These are phyloP conservation scores for Sporothrix pseudoabietina DNA, from an alignment of 2,329 filamentous ascomycete genomes.

Conservation along the genomic window DNA sequence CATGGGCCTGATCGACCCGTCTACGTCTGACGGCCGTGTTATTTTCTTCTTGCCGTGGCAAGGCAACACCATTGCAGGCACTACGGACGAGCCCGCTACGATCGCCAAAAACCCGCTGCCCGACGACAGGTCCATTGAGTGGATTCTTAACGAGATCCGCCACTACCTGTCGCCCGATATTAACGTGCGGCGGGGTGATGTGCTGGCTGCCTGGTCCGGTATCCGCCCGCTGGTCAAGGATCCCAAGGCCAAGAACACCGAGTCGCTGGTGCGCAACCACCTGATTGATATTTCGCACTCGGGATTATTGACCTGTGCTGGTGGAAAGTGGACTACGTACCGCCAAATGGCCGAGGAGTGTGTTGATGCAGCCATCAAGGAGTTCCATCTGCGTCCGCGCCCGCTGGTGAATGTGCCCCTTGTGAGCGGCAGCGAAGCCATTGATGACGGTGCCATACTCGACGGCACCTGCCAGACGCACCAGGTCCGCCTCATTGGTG, in stretches of 20 bases:
- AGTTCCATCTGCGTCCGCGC: conserved; percentile 61
- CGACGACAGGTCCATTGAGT: conserved; percentile 75
- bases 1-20: conserved; percentile 80
- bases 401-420: conserved; percentile 56
- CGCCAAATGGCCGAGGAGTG: conserved; percentile 86
- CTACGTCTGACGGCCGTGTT: conserved; percentile 80
- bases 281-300: conserved; percentile 73
- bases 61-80: conserved; percentile 81
- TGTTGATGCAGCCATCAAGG: conserved; percentile 73
- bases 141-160: conserved; percentile 77
- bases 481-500: conserved; percentile 70
- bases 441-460: conserved; percentile 71
- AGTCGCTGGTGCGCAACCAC: conserved; percentile 81
- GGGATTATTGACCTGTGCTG: conserved; percentile 76
- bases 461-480: conserved; percentile 76
- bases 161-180: conserved; percentile 76
- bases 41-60: conserved; percentile 88
- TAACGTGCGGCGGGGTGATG: conserved; percentile 71
- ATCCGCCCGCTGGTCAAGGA: conserved; percentile 80
- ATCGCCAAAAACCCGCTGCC: conserved; percentile 71
- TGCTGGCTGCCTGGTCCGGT: conserved; percentile 75
- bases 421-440: conserved; percentile 65
- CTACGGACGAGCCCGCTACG: conserved; percentile 72
- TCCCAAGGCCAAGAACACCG: conserved; percentile 77
- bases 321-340: conserved; percentile 88